phyloP scores from a whole-genome alignment of 805 yeast genomes.

The Lachancea nothofagi region DNA sequence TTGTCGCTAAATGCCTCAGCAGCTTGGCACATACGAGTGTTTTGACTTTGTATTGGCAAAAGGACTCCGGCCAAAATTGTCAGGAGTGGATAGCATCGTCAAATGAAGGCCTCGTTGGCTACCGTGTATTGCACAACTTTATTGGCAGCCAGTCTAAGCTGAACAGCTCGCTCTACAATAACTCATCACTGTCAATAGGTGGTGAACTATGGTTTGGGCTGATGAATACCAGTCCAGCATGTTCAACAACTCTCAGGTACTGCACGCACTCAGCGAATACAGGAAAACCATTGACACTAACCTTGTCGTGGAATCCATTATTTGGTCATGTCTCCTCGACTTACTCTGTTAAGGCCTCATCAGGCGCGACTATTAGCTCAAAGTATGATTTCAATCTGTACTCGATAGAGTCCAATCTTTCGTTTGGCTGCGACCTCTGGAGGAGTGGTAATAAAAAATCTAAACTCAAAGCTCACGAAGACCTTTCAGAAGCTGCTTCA shows the following conservation, averaged over 20 bases:
- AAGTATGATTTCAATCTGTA: slow-evolving; percentile 85
- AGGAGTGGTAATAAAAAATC: slow-evolving; percentile 33
- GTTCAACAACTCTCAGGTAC: slow-evolving; percentile 80
- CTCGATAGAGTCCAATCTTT: slow-evolving; percentile 81
- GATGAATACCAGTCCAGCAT: slow-evolving; percentile 77
- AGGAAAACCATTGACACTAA: slow-evolving; percentile 84
- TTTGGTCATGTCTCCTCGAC: slow-evolving; percentile 86
- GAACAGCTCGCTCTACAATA: slow-evolving; percentile 44
- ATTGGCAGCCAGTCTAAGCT: slow-evolving; percentile 34
- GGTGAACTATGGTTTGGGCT: slow-evolving; percentile 88
- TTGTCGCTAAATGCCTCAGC: slow-evolving; percentile 70
- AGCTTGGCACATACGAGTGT: slow-evolving; percentile 54
- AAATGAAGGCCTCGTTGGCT: slow-evolving; percentile 77
- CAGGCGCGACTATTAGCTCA: slow-evolving; percentile 71
- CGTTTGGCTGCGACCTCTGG: slow-evolving; percentile 84
- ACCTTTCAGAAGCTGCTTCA: not conserved
- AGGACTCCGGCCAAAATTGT: slow-evolving; percentile 54
- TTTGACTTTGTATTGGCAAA: slow-evolving; percentile 66
- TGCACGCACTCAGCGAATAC: slow-evolving; percentile 80
- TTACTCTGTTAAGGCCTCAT: slow-evolving; percentile 76
- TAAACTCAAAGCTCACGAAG: not conserved
- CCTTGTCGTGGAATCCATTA: slow-evolving; percentile 81
- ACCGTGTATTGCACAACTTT: slow-evolving; percentile 70
- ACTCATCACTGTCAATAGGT: slow-evolving; percentile 69
- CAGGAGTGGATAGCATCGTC: slow-evolving; percentile 77